Base-by-base conservation (phyloP, 2,329 filamentous ascomycete species). In the Calonectria hongkongensis region DNA sequence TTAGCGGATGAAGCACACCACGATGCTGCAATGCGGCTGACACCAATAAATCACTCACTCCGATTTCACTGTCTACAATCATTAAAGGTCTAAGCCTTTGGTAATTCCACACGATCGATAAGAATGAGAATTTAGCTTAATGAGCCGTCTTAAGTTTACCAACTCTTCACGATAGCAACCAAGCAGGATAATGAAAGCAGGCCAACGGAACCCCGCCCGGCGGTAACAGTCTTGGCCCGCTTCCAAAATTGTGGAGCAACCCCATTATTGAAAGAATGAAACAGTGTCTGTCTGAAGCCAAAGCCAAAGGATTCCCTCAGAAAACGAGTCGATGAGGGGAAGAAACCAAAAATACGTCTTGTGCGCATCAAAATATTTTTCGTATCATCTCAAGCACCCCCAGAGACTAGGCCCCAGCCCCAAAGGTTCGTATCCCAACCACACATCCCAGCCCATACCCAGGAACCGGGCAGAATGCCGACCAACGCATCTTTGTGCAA, bases 401-500 rank as follows among this genome's bases (percentile, higher is more conserved):
- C 41, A 58, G 27, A 21, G 45, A 15, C 13, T 3, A 45, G 39
- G 7, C 39, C 15, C 45, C 30, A 15, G 69, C 81, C 28, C 33
- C 43, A 51, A 2, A 33, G 9, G 30, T 2, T 33, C 9, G 30
- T 15, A 28, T 12, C 3, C 18, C 18, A 18, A 3, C 27, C 25
- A 45, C 33, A 50, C 41, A n/a, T 18, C 39, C 8, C 65, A 60
- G 39, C 39, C 27, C 28, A 39, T 15, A 33, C 41, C 18, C 25
- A 18, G 48, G 4, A 58, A 12, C 48, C 48, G 8, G 15, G 6
- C 39, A 33, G n/a, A 13, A 43, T 39, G 48, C 36, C 25, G 18
- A 28, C 21, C 28, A 27, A 15, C 1, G 9, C 16, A 18, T 8
- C 45, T 7, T 25, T 30, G 9, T 71, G 64, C 64, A 45, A 15